Percentiles rank a stretch among this genome's conserved stretches.
Evolutionary conservation across 352 stramenopile species (phyloP).

Genomic region (Globisporangium takayamanum): DNA sequence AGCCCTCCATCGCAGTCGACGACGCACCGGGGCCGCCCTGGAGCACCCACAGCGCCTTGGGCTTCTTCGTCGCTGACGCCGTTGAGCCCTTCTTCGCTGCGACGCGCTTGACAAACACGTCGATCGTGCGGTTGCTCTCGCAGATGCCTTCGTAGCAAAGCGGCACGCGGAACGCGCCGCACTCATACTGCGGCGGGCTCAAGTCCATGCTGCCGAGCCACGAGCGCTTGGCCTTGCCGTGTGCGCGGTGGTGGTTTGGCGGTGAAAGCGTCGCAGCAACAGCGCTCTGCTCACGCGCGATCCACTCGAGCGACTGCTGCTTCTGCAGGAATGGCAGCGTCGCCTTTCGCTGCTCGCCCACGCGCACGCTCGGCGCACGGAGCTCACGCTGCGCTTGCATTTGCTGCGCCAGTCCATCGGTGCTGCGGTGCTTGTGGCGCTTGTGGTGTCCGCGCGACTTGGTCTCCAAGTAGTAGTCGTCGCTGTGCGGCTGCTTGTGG

Average conservation of each 20-base stretch:
- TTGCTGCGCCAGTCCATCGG: background rate
- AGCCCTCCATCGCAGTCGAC: conserved; percentile 57
- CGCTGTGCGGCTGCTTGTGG: conserved; percentile 3
- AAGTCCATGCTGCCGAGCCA: background rate
- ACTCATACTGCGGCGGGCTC: conserved; percentile 18
- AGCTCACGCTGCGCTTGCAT: background rate
- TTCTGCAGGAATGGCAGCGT: conserved; percentile 19
- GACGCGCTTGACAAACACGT: conserved; percentile 50
- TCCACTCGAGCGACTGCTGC: conserved; percentile 17
- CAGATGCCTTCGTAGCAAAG: conserved; percentile 28
- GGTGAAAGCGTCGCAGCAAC: background rate
- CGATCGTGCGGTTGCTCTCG: conserved; percentile 18
- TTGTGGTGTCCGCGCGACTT: conserved; percentile 8
- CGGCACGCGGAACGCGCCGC: conserved; percentile 22
- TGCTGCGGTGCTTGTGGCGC: conserved; percentile 1
- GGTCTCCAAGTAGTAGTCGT: conserved; percentile 23
- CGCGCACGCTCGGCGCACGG: conserved; percentile 3
- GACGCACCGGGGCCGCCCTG: conserved; percentile 64
- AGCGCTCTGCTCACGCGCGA: conserved; percentile 5
- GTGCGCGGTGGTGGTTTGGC: background rate
- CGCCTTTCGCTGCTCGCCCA: conserved; percentile 11
- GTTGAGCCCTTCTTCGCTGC: conserved; percentile 13
- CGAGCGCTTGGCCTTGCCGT: background rate
- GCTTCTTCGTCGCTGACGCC: conserved; percentile 4
- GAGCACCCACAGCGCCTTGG: conserved; percentile 62